Percentiles rank a stretch among this genome's conserved stretches.
phyloP scores from a whole-genome alignment of 495 filamentous ascomycete species.

The Pseudotulostoma volvatum region DNA sequence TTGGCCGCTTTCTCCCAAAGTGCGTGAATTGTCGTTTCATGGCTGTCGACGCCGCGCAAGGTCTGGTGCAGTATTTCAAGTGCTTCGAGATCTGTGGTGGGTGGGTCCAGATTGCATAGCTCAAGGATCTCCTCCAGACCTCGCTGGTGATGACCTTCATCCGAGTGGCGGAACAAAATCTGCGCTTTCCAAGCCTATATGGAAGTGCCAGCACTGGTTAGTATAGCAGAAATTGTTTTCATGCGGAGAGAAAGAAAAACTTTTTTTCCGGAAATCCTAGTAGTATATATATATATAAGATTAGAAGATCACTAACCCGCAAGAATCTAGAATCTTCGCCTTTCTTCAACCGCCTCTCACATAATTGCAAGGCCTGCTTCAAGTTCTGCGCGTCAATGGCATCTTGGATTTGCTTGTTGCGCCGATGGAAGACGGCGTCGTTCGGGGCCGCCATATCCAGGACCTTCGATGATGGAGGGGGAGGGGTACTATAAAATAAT shows the following conservation, averaged over 20 bases:
- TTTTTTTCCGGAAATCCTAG: slow-evolving; percentile 7
- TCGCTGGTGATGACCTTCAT: slow-evolving; percentile 26
- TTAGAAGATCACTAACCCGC: slow-evolving; percentile 17
- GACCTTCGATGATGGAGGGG: too few relatives aligned
- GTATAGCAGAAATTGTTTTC: too few relatives aligned
- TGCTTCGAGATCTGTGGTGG: slow-evolving; percentile 33
- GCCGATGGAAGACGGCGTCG: slow-evolving; percentile 33
- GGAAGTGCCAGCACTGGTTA: too few relatives aligned
- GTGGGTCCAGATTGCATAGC: slow-evolving; percentile 30
- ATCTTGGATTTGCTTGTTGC: slow-evolving; percentile 42
- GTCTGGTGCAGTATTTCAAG: slow-evolving; percentile 30
- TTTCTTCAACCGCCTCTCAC: slow-evolving; percentile 44
- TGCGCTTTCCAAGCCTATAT: slow-evolving; percentile 37
- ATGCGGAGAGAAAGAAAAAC: neutral
- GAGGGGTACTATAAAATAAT: too few relatives aligned
- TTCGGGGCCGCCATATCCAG: slow-evolving; percentile 19
- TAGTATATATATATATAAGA: too few relatives aligned
- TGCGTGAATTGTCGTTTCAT: slow-evolving; percentile 17
- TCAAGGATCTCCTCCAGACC: slow-evolving; percentile 31
- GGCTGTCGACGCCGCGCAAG: slow-evolving; percentile 17
- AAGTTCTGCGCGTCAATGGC: slow-evolving; percentile 38
- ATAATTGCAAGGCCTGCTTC: slow-evolving; percentile 42
- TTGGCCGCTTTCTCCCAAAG: slow-evolving; percentile 43
- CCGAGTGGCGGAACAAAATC: slow-evolving; percentile 28
- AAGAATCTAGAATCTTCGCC: slow-evolving; percentile 35